Conservation (phyloP, 2,329 filamentous ascomycete species). For the Myriosclerotinia duriaeana region DNA sequence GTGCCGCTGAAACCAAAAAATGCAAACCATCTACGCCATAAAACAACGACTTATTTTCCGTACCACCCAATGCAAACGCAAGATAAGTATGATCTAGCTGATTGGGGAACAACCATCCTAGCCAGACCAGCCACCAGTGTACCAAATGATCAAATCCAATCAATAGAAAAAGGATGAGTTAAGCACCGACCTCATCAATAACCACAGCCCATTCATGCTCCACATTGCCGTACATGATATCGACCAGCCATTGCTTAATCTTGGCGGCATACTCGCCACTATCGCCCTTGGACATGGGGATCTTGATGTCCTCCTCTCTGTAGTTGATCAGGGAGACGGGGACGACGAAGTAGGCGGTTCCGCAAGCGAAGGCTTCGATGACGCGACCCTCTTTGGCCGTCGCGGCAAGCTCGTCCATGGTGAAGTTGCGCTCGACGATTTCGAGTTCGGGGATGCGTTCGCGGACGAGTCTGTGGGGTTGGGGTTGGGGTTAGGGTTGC, state of each 20-base stretch:
- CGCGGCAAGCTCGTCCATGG: constrained; percentile 72
- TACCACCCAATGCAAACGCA: background rate
- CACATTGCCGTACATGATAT: constrained; percentile 63
- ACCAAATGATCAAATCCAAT: background rate
- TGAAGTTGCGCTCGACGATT: constrained; percentile 79
- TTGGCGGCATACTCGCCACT: constrained; percentile 57
- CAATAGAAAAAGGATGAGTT: background rate
- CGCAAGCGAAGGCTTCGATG: constrained; percentile 81
- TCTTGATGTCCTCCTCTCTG: constrained; percentile 60
- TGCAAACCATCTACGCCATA: background rate
- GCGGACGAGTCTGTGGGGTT: constrained; percentile 18
- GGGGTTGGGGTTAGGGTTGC: too few relatives aligned
- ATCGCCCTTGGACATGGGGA: constrained; percentile 58
- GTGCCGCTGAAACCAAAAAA: background rate
- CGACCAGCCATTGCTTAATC: constrained; percentile 66
- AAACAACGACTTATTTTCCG: background rate
- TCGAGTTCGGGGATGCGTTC: constrained; percentile 47
- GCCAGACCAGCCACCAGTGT: background rate
- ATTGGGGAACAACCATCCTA: background rate
- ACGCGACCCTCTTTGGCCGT: constrained; percentile 73
- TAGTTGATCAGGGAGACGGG: constrained; percentile 68
- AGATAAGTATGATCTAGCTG: background rate
- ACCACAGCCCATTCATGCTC: constrained; percentile 69
- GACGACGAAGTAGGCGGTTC: constrained; percentile 78
- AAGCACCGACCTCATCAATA: constrained; percentile 53